Conservation (phyloP, 108 stramenopile genomes). For the Nannochloropsis oceanica region DNA sequence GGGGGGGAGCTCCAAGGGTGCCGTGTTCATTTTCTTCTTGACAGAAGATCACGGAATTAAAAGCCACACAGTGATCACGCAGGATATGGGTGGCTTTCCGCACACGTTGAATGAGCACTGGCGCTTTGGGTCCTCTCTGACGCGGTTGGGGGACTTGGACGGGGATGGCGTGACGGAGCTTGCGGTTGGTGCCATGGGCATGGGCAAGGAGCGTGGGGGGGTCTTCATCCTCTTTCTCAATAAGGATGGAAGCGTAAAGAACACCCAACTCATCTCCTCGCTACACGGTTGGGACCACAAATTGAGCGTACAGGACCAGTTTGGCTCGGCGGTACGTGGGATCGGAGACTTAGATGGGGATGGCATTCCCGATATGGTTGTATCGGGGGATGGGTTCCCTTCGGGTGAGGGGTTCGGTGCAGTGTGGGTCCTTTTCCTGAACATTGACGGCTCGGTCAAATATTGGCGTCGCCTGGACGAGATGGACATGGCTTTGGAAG, state of each 20-base stretch:
- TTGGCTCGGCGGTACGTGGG: neutral
- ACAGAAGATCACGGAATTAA: neutral
- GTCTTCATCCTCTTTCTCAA: neutral
- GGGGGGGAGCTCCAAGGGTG: neutral
- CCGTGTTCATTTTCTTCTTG: neutral
- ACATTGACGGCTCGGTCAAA: neutral
- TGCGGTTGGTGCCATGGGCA: neutral
- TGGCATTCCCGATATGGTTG: neutral
- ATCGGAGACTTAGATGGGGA: neutral
- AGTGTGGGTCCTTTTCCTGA: neutral
- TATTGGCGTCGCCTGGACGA: neutral
- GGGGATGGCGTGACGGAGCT: neutral
- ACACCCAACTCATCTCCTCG: neutral
- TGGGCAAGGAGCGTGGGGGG: neutral
- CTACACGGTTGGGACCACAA: neutral
- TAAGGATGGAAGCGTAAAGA: neutral
- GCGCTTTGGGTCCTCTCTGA: neutral
- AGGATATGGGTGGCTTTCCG: neutral
- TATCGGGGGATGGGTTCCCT: neutral
- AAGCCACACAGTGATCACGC: neutral
- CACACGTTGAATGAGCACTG: neutral
- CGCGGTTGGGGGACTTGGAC: neutral
- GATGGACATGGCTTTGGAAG: neutral
- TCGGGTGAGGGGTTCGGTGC: neutral
- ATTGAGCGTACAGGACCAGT: neutral